A percentile compares a stretch with the other conserved stretches of the same genome.
Conservation (phyloP, 495 filamentous ascomycete genomes). For the Xylaria telfairii region DNA sequence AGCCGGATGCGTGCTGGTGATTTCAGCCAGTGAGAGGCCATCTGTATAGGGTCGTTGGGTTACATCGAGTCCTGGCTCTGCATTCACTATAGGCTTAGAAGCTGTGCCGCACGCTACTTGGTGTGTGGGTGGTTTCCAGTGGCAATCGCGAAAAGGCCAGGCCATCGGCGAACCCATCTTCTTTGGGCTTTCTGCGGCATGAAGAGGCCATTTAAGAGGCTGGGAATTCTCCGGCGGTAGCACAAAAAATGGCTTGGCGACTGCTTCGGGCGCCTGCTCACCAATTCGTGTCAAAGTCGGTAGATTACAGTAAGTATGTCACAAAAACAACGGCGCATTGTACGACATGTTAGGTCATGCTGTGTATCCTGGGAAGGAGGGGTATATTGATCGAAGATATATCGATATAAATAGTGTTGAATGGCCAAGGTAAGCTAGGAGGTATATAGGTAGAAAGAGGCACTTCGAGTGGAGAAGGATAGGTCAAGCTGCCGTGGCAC, state of each 20-base stretch:
- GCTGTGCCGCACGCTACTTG: conserved; percentile 6
- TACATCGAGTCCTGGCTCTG: conserved; percentile 5
- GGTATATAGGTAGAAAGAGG: too few relatives aligned
- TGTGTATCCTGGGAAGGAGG: not conserved
- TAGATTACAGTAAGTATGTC: not conserved
- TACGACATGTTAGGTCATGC: not conserved
- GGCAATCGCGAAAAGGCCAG: conserved; percentile 14
- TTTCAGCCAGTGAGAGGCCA: conserved; percentile 1
- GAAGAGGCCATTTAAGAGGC: not conserved
- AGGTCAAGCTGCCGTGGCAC: not conserved
- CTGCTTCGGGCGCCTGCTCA: not conserved
- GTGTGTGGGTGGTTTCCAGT: not conserved
- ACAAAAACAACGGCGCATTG: not conserved
- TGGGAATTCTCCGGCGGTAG: not conserved
- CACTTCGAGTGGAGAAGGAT: too few relatives aligned
- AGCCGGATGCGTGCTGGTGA: not conserved
- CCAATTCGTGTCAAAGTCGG: not conserved
- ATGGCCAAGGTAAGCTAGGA: not conserved
- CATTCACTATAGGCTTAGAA: not conserved
- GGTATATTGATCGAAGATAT: not conserved
- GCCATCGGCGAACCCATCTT: conserved; percentile 19
- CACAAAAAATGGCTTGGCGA: not conserved
- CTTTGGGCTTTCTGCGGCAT: not conserved
- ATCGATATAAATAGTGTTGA: not conserved
- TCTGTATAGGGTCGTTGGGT: conserved; percentile 13